Percentiles rank a stretch among this genome's conserved stretches.
Conservation (phyloP, 805 yeast species). For the Sungouiella thailandica region DNA sequence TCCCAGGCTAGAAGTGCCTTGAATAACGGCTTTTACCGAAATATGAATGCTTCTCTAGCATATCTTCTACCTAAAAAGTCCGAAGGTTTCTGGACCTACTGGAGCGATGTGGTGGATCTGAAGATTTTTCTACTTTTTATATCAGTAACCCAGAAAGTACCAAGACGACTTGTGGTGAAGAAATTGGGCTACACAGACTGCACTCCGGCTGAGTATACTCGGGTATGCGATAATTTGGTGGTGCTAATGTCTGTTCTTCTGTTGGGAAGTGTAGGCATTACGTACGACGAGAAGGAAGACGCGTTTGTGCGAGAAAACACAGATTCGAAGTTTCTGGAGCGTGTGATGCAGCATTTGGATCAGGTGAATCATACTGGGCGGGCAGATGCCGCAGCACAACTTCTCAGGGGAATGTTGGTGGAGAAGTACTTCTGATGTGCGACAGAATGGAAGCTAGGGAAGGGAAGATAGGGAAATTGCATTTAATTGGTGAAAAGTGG, state of each 20-base stretch:
- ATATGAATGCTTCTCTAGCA: not conserved
- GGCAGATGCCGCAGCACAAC: slow-evolving; percentile 24
- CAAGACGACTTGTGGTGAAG: slow-evolving; percentile 19
- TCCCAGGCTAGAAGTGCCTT: slow-evolving; percentile 10
- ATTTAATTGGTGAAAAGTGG: no score
- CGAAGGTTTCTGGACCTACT: slow-evolving; percentile 13
- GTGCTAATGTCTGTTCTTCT: slow-evolving; percentile 20
- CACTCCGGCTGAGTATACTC: slow-evolving; percentile 2
- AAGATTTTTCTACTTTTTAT: slow-evolving; percentile 28
- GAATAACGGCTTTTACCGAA: slow-evolving; percentile 4
- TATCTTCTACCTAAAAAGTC: slow-evolving; percentile 1
- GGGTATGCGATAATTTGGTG: slow-evolving; percentile 19
- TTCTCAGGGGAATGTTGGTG: slow-evolving; percentile 21
- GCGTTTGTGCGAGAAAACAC: slow-evolving; percentile 18
- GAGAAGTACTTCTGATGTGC: slow-evolving; percentile 17
- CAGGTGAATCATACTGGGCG: slow-evolving; percentile 10
- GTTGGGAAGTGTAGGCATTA: slow-evolving; percentile 25
- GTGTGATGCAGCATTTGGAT: slow-evolving; percentile 12
- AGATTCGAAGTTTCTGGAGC: not conserved
- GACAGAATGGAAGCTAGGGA: no score
- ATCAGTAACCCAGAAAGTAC: slow-evolving; percentile 20
- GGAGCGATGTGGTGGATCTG: slow-evolving; percentile 24
- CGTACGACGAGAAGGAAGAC: slow-evolving; percentile 21
- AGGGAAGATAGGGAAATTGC: no score
- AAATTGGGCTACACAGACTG: slow-evolving; percentile 23